Evolutionary conservation across 441 rosid species (phyloP).

Genomic region (Euphorbia corollata): DNA sequence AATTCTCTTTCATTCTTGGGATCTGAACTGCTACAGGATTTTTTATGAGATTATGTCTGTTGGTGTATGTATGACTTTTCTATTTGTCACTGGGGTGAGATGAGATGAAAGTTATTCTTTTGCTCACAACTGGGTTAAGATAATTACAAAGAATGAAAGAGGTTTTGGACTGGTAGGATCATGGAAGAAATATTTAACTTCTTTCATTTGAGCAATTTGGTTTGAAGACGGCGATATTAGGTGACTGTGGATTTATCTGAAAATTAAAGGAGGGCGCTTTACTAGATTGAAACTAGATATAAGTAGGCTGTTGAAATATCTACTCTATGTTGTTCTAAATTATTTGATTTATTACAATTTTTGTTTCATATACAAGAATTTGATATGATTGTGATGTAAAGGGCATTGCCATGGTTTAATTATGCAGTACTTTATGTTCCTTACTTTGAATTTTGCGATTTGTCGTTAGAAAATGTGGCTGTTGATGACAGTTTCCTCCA

Average conservation of each 20-base stretch:
- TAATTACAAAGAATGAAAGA: background rate
- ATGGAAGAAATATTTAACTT: background rate
- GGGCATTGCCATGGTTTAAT: background rate
- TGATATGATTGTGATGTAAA: background rate
- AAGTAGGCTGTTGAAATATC: background rate
- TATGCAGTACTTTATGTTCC: conserved; percentile 1
- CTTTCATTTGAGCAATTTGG: background rate
- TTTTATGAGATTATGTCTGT: background rate
- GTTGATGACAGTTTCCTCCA: background rate
- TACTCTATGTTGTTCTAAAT: background rate
- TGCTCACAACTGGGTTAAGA: background rate
- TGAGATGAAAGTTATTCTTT: too few relatives aligned
- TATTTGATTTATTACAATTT: background rate
- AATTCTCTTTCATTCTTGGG: background rate
- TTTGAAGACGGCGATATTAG: background rate
- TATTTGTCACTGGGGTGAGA: background rate
- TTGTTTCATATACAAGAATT: background rate
- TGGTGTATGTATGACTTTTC: background rate
- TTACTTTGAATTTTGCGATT: background rate
- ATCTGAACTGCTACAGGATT: background rate
- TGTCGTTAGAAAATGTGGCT: background rate
- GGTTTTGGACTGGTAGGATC: background rate
- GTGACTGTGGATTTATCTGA: too few relatives aligned
- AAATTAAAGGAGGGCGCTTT: background rate
- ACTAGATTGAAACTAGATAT: background rate